Evolutionary conservation across 31 red algal species (phyloP).

Genomic region (Asparagopsis taxiformis): DNA sequence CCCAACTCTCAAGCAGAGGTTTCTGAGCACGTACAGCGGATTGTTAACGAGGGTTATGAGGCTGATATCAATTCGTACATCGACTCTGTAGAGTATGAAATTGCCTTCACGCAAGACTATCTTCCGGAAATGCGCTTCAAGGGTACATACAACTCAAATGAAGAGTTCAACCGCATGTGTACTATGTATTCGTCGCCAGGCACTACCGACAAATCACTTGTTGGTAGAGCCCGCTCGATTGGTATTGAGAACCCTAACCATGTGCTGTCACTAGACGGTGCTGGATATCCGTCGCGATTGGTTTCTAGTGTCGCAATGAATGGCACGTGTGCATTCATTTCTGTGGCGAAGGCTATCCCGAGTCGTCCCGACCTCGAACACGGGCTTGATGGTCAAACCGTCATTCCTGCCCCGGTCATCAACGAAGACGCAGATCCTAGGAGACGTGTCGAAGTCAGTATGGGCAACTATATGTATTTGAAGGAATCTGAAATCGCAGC

Average conservation of each 20-base stretch:
- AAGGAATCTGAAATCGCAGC: slow-evolving; percentile 29
- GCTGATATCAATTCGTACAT: slow-evolving; percentile 82
- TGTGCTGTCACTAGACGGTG: slow-evolving; percentile 84
- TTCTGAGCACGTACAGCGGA: slow-evolving; percentile 61
- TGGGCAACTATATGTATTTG: slow-evolving; percentile 76
- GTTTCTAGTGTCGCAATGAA: slow-evolving; percentile 41
- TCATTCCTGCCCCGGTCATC: slow-evolving; percentile 1
- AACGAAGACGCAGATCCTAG: slow-evolving; percentile 42
- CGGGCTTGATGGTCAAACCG: slow-evolving; percentile 9
- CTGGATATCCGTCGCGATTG: slow-evolving; percentile 62
- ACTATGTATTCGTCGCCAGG: slow-evolving; percentile 60
- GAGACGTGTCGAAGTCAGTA: slow-evolving; percentile 54
- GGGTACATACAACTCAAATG: slow-evolving; percentile 60
- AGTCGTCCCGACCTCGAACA: slow-evolving; percentile 74
- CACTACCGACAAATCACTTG: slow-evolving; percentile 65
- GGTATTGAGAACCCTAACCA: slow-evolving; percentile 65
- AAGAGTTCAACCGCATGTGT: slow-evolving; percentile 82
- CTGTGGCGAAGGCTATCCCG: slow-evolving; percentile 62
- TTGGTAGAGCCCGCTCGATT: slow-evolving; percentile 19
- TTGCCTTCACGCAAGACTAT: slow-evolving; percentile 58
- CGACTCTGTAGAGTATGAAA: slow-evolving; percentile 70
- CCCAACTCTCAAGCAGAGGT: slow-evolving; percentile 57
- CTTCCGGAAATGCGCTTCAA: slow-evolving; percentile 71
- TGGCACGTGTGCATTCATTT: slow-evolving; percentile 17
- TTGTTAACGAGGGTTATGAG: slow-evolving; percentile 61